Conservation (phyloP, 1,284 basidiomycete species). For the Mycena citricolor region DNA sequence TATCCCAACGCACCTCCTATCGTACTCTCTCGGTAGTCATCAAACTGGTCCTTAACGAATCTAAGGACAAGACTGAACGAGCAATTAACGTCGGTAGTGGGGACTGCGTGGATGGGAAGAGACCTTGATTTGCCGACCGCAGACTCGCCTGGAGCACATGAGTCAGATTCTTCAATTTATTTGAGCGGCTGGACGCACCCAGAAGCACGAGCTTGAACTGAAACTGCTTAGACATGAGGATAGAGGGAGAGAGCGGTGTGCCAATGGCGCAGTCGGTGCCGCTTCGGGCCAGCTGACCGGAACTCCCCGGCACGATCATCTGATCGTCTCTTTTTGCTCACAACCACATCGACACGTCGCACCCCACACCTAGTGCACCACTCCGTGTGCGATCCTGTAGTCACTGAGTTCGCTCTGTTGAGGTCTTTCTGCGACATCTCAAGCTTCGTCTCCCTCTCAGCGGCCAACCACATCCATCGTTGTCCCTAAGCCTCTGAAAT, state of each 20-base stretch:
- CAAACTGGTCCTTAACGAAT: constrained; percentile 97
- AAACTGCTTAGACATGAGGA: constrained; percentile 76
- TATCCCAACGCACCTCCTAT: constrained; percentile 64
- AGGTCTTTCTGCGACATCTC: too few species aligned
- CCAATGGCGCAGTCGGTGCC: constrained; percentile 3
- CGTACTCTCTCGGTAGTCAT: constrained; percentile 93
- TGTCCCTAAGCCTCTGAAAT: constrained; percentile 21
- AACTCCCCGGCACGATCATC: neutral
- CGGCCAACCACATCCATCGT: constrained; percentile 9
- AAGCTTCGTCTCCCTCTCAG: constrained; percentile 5
- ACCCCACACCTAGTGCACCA: constrained; percentile 1
- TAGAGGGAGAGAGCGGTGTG: constrained; percentile 21
- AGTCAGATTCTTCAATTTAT: too few species aligned
- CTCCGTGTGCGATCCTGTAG: constrained; percentile 5
- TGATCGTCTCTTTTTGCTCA: constrained; percentile 9
- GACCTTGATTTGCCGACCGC: constrained; percentile 97
- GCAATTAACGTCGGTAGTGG: constrained; percentile 16
- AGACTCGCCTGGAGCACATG: constrained; percentile 74
- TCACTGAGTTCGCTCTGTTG: constrained; percentile 23
- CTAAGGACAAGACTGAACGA: constrained; percentile 80
- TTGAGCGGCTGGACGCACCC: constrained; percentile 48
- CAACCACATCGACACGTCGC: constrained; percentile 20
- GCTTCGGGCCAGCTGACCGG: too few species aligned
- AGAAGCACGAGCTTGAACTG: constrained; percentile 92
- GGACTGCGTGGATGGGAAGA: constrained; percentile 20